Conservation (phyloP, 306 rosid genomes). For the Casuarina cunninghamiana region DNA sequence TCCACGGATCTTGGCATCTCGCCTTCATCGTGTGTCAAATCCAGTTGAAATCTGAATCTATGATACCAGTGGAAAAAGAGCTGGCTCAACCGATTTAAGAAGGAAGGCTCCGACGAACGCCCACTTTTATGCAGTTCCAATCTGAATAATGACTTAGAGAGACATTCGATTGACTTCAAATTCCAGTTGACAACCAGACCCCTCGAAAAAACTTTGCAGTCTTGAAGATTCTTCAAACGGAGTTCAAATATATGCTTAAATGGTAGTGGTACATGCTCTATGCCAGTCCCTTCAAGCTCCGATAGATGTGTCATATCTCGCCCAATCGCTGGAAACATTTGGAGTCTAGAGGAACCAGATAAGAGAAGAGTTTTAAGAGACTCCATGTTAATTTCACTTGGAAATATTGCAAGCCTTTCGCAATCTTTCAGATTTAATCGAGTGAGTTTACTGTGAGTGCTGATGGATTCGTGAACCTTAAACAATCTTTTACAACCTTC, state of each 20-base stretch:
- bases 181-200: no score
- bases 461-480: conserved; percentile 17
- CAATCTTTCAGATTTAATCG: conserved; percentile 26
- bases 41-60: no score
- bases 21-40: no score
- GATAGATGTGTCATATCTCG: conserved; percentile 9
- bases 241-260: not conserved
- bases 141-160: no score
- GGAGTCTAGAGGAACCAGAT: conserved; percentile 13
- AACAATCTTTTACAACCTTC: conserved; percentile 23
- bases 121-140: no score
- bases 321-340: conserved; percentile 24
- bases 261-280: not conserved
- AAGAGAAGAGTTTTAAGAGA: conserved; percentile 21
- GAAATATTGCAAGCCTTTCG: conserved; percentile 6
- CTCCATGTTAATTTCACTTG: conserved; percentile 16
- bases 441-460: conserved; percentile 10
- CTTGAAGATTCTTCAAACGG: not conserved
- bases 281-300: not conserved
- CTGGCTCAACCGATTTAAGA: no score
- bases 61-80: no score
- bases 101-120: no score
- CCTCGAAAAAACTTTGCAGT: conserved; percentile 14
- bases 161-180: no score
- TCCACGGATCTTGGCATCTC: no score